phyloP scores from a whole-genome alignment of 225 moss, liverwort and hornwort genomes.

The Polytrichum commune region DNA sequence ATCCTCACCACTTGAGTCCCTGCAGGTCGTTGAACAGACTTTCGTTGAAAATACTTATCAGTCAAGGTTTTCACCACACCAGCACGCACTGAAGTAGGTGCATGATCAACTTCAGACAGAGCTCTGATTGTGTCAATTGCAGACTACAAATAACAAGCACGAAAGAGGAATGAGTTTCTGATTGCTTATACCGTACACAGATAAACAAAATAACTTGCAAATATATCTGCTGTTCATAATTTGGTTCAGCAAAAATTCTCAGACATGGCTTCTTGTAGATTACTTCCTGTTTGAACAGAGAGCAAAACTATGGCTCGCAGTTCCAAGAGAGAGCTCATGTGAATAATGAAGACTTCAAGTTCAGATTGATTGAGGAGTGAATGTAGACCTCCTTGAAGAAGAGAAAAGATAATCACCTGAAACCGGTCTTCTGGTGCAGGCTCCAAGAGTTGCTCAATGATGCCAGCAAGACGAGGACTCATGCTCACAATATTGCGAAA shows the following conservation, averaged over 20 bases:
- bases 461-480: constrained; percentile 54
- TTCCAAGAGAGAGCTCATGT: no score
- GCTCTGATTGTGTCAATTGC: constrained; percentile 50
- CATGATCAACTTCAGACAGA: constrained; percentile 27
- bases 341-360: no score
- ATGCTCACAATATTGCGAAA: constrained; percentile 62
- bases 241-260: no score
- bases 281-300: no score
- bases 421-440: constrained; percentile 97
- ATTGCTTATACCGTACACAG: no score
- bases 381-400: no score
- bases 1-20: constrained; percentile 68
- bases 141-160: constrained; percentile 39
- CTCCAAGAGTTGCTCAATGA: constrained; percentile 78
- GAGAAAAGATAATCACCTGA: constrained; percentile 34
- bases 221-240: no score
- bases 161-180: background rate
- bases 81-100: background rate
- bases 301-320: no score
- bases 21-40: constrained; percentile 40
- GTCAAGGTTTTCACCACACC: constrained; percentile 6
- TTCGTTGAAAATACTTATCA: constrained; percentile 14
- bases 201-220: no score
- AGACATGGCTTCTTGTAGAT: no score
- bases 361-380: no score